Evolutionary conservation across 2,329 filamentous ascomycete species (phyloP).

Genomic region (Sphaerostilbella broomeana): DNA sequence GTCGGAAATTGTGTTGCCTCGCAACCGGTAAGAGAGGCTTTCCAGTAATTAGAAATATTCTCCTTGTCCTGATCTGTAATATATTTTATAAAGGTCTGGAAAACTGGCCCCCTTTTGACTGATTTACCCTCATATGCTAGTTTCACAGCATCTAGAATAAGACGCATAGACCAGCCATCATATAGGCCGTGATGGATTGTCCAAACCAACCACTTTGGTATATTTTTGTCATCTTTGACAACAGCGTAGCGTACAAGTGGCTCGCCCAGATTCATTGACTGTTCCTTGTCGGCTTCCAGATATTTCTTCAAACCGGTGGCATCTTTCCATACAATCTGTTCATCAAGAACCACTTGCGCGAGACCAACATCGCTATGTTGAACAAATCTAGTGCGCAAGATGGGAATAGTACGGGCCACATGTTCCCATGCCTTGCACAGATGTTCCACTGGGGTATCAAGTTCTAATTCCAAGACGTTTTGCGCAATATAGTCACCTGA

Average conservation of each 20-base stretch:
- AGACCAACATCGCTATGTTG: constrained; percentile 35
- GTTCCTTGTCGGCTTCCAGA: not conserved
- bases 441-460: constrained; percentile 1
- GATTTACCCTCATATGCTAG: not conserved
- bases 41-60: not conserved
- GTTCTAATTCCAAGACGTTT: constrained; percentile 12
- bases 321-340: constrained; percentile 21
- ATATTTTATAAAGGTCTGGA: constrained; percentile 1
- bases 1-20: not conserved
- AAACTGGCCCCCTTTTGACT: not conserved
- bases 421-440: constrained; percentile 15
- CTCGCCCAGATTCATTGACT: constrained; percentile 3
- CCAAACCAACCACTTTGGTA: not conserved
- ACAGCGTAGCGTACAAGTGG: constrained; percentile 4
- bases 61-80: not conserved
- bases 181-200: constrained; percentile 6
- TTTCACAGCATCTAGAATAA: not conserved
- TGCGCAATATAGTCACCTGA: constrained; percentile 18
- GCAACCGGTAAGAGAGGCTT: not conserved
- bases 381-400: constrained; percentile 41
- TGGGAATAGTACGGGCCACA: constrained; percentile 14
- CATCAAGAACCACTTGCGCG: constrained; percentile 37
- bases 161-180: constrained; percentile 3
- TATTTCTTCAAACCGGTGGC: constrained; percentile 6
- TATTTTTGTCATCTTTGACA: constrained; percentile 12